Base-by-base conservation (phyloP, 495 filamentous ascomycete genomes). In the Rusavskia elegans region DNA sequence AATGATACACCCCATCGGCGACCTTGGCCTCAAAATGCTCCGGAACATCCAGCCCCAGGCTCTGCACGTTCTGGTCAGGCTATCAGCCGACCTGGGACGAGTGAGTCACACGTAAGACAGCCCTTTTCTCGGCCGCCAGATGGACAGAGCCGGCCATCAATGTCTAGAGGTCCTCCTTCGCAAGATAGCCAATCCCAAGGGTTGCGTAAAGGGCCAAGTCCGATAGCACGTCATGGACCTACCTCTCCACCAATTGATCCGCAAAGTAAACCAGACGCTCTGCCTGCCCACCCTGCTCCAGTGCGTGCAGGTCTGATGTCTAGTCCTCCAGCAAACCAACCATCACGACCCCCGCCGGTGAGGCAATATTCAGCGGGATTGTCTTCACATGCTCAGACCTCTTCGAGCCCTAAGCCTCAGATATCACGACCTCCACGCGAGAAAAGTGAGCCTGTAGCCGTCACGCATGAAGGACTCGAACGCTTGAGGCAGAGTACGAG, bases 381-480 rank as follows among this genome's bases (percentile, higher is more conserved):
- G 62, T 56, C 66, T 9, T 59, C 66, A 3, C 62, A 57, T 25
- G 57, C 59, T 30, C 58, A 53, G 23, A 56, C 64, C 5, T 62
- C 61, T 40, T 58, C 60, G 16, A 61, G 61, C 16, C 58, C 52
- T 39, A 49, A 50, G 51, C 19, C 37, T 6, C 53, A 44, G 35
- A 39, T 52, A 35, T 55, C 52, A 25, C 39, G 39, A 38, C 45
- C 56, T 53, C 42, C 53, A 44, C 45, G 52, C 16, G 54, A 50
- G 21, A 65, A 46, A 45, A 56, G 20, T 36, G 53, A 55, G 30
- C 59, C 66, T 23, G 54, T 55, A 3, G 83, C 85, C 2, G 80
- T 97, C 29, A 95, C 92, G 0, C 66, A 69, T 7, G 74, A 81
- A 17, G 92, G 95, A 64, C 70, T 98, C 0, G 82, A 90, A 53